Evolutionary conservation across 345 rosid genomes (phyloP).

Genomic region (Murraya koenigii): DNA sequence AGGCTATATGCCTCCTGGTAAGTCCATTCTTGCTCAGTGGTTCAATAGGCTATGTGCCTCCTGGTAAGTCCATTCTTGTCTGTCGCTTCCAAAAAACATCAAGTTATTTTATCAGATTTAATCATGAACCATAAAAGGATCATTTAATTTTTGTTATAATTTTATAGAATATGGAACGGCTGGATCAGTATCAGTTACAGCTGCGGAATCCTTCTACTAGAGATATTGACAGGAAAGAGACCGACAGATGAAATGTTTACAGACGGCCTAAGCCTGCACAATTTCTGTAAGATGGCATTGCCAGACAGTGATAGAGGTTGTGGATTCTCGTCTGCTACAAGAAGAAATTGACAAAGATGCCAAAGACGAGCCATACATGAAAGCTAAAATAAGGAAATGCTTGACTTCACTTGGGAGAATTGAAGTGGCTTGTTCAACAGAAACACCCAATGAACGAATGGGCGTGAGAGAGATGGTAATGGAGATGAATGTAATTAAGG

Average conservation of each 20-base stretch:
- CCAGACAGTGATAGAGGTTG: constrained; percentile 13
- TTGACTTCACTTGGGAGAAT: background rate
- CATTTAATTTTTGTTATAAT: background rate
- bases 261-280: constrained; percentile 1
- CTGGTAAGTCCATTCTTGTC: constrained; percentile 4
- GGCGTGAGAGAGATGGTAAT: background rate
- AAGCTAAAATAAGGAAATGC: constrained; percentile 7
- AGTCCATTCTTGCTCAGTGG: no score
- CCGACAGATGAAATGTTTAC: constrained; percentile 10
- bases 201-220: constrained; percentile 11
- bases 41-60: constrained; percentile 20
- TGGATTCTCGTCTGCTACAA: background rate
- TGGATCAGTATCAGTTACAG: constrained; percentile 8
- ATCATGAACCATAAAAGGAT: background rate
- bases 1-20: constrained; percentile 25
- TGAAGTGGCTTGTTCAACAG: background rate
- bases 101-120: background rate
- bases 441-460: background rate
- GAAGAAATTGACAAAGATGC: background rate
- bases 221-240: constrained; percentile 16
- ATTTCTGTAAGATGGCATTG: constrained; percentile 17
- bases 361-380: background rate
- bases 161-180: constrained; percentile 10
- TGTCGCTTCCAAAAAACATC: background rate
- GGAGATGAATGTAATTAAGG: background rate